phyloP scores from a whole-genome alignment of 2,329 filamentous ascomycete species.

The Neophaeococcomyces aloes region DNA sequence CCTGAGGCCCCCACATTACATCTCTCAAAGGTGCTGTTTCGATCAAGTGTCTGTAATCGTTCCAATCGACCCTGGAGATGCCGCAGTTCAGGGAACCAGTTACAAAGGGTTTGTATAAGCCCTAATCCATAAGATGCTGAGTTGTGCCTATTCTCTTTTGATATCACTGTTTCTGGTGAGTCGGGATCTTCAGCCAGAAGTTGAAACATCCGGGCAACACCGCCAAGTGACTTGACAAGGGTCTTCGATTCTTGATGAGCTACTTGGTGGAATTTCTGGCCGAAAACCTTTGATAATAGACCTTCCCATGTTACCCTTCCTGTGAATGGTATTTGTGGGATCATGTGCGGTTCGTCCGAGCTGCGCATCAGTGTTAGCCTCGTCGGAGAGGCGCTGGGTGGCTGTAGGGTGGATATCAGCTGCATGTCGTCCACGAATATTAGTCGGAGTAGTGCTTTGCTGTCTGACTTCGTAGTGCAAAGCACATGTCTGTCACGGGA shows the following conservation, averaged over 20 bases:
- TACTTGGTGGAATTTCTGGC: conserved; percentile 16
- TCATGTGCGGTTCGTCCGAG: conserved; percentile 6
- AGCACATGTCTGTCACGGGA: conserved; percentile 6
- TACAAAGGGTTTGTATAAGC: conserved; percentile 16
- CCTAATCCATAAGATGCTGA: conserved; percentile 17
- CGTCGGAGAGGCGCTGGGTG: background rate
- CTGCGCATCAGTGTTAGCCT: conserved; percentile 1
- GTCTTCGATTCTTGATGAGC: conserved; percentile 18
- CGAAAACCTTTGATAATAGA: conserved; percentile 19
- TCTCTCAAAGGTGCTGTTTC: conserved; percentile 10
- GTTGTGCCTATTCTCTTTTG: conserved; percentile 13
- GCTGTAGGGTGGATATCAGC: conserved; percentile 9
- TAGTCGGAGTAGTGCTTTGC: background rate
- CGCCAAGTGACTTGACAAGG: conserved; percentile 17
- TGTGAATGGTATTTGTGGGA: conserved; percentile 15
- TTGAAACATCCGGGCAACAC: conserved; percentile 10
- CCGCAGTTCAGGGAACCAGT: conserved; percentile 19
- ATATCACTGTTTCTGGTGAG: conserved; percentile 9
- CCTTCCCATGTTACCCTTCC: conserved; percentile 19
- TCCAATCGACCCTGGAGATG: conserved; percentile 19
- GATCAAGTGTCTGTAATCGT: conserved; percentile 13
- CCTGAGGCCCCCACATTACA: conserved; percentile 14
- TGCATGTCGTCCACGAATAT: conserved; percentile 8
- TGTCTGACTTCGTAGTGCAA: background rate
- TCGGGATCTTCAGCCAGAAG: conserved; percentile 11